Percentiles rank a stretch among this genome's conserved stretches.
Evolutionary conservation across 2,329 filamentous ascomycete genomes (phyloP).

Genomic region (Arthrobotrys sinensis): DNA sequence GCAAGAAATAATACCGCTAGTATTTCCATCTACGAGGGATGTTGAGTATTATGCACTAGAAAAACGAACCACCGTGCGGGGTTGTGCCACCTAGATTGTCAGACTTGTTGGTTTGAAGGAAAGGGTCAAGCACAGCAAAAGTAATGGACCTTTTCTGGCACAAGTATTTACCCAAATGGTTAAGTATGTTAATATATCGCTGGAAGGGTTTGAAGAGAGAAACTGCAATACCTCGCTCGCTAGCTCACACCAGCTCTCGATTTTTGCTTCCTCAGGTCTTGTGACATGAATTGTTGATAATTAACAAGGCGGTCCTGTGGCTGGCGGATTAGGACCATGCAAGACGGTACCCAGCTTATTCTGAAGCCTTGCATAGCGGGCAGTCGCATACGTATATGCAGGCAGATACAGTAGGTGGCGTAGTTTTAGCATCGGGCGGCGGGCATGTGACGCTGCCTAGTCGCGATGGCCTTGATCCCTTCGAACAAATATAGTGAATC

Average conservation of each 20-base stretch:
- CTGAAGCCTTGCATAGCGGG: slow-evolving; percentile 1
- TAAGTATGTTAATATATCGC: background rate
- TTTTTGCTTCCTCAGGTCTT: no score
- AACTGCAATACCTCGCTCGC: no score
- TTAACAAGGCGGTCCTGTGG: background rate
- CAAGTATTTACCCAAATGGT: background rate
- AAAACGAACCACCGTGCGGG: background rate
- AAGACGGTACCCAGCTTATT: slow-evolving; percentile 13
- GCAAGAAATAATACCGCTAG: background rate
- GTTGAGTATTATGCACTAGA: background rate
- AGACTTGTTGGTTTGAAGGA: background rate
- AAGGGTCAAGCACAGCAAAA: background rate
- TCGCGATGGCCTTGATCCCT: no score
- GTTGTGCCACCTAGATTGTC: background rate
- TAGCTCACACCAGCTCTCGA: background rate
- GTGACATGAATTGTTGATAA: slow-evolving; percentile 12
- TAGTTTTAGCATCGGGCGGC: slow-evolving; percentile 4
- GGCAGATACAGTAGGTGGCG: no score
- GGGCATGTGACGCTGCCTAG: no score
- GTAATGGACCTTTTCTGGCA: slow-evolving; percentile 8
- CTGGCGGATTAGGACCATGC: slow-evolving; percentile 18
- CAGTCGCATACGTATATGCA: no score
- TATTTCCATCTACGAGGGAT: slow-evolving; percentile 13
- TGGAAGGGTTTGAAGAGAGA: background rate
- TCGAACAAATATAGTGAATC: no score